Evolutionary conservation across 306 rosid species (phyloP).

Genomic region (Senna siamea): DNA sequence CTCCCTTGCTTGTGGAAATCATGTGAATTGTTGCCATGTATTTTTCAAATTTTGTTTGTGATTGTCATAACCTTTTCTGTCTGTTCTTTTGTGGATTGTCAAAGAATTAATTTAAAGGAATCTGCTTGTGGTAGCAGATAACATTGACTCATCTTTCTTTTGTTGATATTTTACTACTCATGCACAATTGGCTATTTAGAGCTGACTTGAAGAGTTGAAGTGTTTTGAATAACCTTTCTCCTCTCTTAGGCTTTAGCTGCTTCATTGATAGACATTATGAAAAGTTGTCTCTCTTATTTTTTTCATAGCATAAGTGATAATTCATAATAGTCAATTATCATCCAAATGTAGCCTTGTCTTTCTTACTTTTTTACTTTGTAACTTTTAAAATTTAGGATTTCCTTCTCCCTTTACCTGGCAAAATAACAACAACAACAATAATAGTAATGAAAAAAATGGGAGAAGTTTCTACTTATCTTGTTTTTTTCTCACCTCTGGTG

Average conservation of each 20-base stretch:
- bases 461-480: background rate
- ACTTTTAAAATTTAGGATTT: background rate
- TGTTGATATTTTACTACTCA: conserved; percentile 17
- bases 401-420: background rate
- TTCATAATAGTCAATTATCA: background rate
- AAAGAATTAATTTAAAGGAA: background rate
- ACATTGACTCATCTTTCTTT: background rate
- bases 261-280: background rate
- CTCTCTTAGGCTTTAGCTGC: background rate
- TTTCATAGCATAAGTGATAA: background rate
- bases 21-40: background rate
- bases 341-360: background rate
- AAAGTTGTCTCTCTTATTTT: background rate
- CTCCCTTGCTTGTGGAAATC: conserved; percentile 10
- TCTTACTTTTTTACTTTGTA: background rate
- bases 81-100: conserved; percentile 7
- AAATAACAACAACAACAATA: background rate
- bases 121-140: background rate
- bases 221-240: background rate
- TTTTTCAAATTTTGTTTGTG: background rate
- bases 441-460: background rate
- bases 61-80: background rate
- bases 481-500: conserved; percentile 7
- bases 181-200: background rate
- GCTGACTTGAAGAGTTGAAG: background rate